These are phyloP conservation scores for Globisporangium recalcitrans DNA, from an alignment of 352 stramenopile species.

Conservation along the genomic window DNA sequence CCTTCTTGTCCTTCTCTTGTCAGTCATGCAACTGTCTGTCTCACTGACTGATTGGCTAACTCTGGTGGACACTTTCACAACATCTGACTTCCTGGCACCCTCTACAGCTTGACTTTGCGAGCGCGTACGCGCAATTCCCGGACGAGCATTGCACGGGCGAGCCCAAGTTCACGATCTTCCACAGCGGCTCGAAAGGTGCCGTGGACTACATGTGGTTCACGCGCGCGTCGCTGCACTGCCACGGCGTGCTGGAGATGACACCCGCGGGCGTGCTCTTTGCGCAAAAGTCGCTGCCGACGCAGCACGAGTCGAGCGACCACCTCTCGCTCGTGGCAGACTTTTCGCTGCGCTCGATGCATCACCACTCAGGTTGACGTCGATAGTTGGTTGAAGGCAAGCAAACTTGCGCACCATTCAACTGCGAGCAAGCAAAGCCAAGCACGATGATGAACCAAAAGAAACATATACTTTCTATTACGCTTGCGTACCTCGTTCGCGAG, in stretches of 20 bases:
- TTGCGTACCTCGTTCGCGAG: background rate
- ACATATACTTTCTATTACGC: background rate
- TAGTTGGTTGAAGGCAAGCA: no score
- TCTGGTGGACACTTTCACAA: background rate
- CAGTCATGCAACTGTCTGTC: background rate
- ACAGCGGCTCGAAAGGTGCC: slow-evolving; percentile 44
- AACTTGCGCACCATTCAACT: no score
- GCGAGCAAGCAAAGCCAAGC: no score
- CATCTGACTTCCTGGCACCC: background rate
- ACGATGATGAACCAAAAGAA: background rate
- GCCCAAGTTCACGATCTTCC: slow-evolving; percentile 71
- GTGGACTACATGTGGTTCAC: slow-evolving; percentile 79
- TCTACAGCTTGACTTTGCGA: slow-evolving; percentile 43
- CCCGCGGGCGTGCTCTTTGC: slow-evolving; percentile 44
- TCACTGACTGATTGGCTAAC: background rate
- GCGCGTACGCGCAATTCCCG: slow-evolving; percentile 57
- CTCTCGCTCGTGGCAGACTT: slow-evolving; percentile 67
- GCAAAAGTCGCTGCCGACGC: slow-evolving; percentile 43
- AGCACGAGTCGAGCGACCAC: slow-evolving; percentile 56
- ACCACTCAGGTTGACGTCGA: background rate
- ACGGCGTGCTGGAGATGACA: slow-evolving; percentile 63
- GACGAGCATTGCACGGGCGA: slow-evolving; percentile 45
- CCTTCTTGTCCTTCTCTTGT: background rate
- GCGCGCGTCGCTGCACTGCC: slow-evolving; percentile 38
- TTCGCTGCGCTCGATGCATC: slow-evolving; percentile 22